phyloP scores from a whole-genome alignment of 2,329 filamentous ascomycete genomes.

The Claviceps arundinis region DNA sequence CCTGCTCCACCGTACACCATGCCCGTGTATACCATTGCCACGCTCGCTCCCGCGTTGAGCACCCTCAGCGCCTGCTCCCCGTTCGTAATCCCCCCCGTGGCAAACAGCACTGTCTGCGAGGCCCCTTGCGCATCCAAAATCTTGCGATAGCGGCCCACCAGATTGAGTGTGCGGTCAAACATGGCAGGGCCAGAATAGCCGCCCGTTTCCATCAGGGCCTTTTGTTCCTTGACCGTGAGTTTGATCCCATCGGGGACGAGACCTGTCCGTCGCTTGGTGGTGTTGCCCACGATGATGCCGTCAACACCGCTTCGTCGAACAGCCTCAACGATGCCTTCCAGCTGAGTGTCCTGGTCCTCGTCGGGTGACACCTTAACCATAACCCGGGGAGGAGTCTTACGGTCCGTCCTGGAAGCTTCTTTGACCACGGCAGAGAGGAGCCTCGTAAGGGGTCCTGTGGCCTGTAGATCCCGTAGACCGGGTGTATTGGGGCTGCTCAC shows the following conservation, averaged over 20 bases:
- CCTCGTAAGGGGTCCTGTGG: conserved; percentile 65
- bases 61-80: conserved; percentile 72
- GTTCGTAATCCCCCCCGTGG: conserved; percentile 83
- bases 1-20: conserved; percentile 52
- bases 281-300: conserved; percentile 94
- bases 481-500: conserved; percentile 95
- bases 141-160: conserved; percentile 69
- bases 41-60: conserved; percentile 76
- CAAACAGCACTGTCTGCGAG: conserved; percentile 73
- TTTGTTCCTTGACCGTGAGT: conserved; percentile 53
- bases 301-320: conserved; percentile 77
- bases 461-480: conserved; percentile 76
- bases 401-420: conserved; percentile 54
- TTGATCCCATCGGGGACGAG: conserved; percentile 53
- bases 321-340: conserved; percentile 78
- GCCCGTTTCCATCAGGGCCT: conserved; percentile 60
- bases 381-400: conserved; percentile 54
- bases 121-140: conserved; percentile 41
- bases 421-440: conserved; percentile 73
- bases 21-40: conserved; percentile 83
- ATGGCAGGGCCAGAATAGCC: conserved; percentile 86
- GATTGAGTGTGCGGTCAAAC: conserved; percentile 63
- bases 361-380: conserved; percentile 99
- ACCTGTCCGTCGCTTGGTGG: conserved; percentile 69
- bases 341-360: conserved; percentile 73